Evolutionary conservation across 164 flowering plant genomes (phyloP), one percentile per base, ranked within the genome.

Genomic region (Dillenia suffruticosa): DNA sequence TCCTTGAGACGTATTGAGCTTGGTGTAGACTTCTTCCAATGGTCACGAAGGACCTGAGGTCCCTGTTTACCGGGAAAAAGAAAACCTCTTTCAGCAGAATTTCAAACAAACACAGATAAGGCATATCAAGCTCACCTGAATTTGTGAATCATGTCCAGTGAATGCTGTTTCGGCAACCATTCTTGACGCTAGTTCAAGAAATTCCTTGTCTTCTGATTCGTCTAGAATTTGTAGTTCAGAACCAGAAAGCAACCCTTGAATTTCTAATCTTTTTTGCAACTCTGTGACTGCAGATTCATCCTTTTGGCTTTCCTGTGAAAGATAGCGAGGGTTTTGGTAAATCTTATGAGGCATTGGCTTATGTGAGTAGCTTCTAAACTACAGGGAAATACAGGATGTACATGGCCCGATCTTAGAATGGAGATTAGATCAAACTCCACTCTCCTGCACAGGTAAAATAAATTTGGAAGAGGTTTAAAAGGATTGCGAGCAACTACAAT

Each of bases 161-260:
- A 77, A 58, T 57, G 59, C 67, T 57, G 59, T 71, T 64, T 70
- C 81, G 44, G 72, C 74, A 43, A 57, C 67, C 54, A 87, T 62
- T 56, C 78, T 79, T 53, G 76, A 76, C 51, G 91, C 90, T 46
- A 87, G 71, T 58, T 90, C 91, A 69, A 83, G 65, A 63, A 90
- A 78, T 70, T 92, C 96, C 68, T 62, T 77, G 67, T 92, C 99
- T 59, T 80, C 88, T 48, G 56, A 65, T 74, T 86, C 99, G 51
- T 92, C 84, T 9, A 80, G 45, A 54, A 95, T 64, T 57, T 62
- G 79, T 68, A 68, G 63, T 65, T 82, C 76, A 13, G 67, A 52
- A 65, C 67, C 58, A 44, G 83, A 64, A 64, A 75, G 58, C 44
- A 84, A 67, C 63, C 68, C 73, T 45, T 80, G 72, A 59, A 86